Conservation (phyloP, 257 asterid species). For the Solanum raphanifolium region DNA sequence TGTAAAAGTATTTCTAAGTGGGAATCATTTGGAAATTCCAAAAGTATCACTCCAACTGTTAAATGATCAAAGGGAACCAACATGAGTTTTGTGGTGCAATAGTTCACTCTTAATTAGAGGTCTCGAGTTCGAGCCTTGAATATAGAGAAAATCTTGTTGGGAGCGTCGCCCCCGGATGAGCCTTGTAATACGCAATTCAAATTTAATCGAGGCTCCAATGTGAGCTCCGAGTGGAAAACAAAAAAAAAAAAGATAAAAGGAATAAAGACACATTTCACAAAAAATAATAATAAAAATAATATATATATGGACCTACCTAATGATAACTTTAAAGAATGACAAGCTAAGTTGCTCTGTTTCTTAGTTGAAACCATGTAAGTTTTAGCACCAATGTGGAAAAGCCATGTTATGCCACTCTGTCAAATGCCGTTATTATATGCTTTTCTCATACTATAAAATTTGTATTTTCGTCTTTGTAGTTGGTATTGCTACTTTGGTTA, state of each 20-base stretch:
- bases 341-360: neutral
- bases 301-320: neutral
- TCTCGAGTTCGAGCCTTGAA: too few relatives aligned
- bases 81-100: neutral
- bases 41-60: neutral
- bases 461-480: conserved; percentile 1
- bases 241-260: neutral
- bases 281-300: too few relatives aligned
- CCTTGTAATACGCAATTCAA: accelerated
- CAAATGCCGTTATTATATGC: conserved; percentile 6
- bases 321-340: neutral
- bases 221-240: neutral
- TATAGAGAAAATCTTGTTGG: accelerated
- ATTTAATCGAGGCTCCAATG: accelerated
- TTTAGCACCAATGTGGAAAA: neutral
- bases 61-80: neutral
- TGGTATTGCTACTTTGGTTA: conserved; percentile 5
- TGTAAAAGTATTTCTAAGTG: neutral
- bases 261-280: neutral
- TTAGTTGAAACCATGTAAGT: conserved; percentile 1
- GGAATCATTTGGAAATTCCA: neutral
- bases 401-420: conserved; percentile 36
- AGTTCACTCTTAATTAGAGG: too few relatives aligned
- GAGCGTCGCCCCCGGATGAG: accelerated
- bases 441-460: neutral